Conservation (phyloP, 495 filamentous ascomycete genomes). For the Antarctomyces pellizariae region DNA sequence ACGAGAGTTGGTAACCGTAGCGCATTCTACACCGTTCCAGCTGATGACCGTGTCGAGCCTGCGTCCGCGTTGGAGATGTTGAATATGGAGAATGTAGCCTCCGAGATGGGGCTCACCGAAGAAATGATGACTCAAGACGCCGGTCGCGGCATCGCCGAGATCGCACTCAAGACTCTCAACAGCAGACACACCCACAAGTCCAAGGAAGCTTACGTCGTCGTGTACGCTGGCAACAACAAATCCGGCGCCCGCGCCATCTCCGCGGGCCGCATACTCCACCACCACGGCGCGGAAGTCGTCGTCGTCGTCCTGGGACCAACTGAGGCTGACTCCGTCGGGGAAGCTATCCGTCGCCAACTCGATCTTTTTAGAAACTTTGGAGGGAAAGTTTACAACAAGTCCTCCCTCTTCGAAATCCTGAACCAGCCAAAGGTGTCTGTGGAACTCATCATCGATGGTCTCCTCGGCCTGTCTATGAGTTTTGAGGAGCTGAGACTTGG, state of each 20-base stretch:
- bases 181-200: conserved; percentile 18
- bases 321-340: conserved; percentile 45
- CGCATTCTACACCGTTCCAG: conserved; percentile 27
- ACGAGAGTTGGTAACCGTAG: too few relatives aligned
- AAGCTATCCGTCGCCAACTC: conserved; percentile 48
- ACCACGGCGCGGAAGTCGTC: conserved; percentile 53
- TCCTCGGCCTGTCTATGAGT: conserved; percentile 60
- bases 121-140: conserved; percentile 84
- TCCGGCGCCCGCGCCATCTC: conserved; percentile 65
- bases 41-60: conserved; percentile 51
- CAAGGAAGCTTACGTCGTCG: conserved; percentile 33
- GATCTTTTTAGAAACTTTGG: conserved; percentile 57
- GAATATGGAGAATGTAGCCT: conserved; percentile 70
- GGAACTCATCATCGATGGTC: conserved; percentile 69
- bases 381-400: conserved; percentile 36
- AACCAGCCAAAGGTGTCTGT: conserved; percentile 19
- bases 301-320: conserved; percentile 68
- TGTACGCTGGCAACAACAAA: conserved; percentile 75
- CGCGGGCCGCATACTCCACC: conserved; percentile 66
- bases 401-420: conserved; percentile 26
- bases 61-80: conserved; percentile 71
- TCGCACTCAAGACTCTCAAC: conserved; percentile 37
- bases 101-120: conserved; percentile 64
- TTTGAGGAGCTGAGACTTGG: conserved; percentile 66
- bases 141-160: conserved; percentile 66